Evolutionary conservation across 768 basidiomycete species (phyloP), one percentile per base, ranked within the genome.

Genomic region (Termitomyces sp.): DNA sequence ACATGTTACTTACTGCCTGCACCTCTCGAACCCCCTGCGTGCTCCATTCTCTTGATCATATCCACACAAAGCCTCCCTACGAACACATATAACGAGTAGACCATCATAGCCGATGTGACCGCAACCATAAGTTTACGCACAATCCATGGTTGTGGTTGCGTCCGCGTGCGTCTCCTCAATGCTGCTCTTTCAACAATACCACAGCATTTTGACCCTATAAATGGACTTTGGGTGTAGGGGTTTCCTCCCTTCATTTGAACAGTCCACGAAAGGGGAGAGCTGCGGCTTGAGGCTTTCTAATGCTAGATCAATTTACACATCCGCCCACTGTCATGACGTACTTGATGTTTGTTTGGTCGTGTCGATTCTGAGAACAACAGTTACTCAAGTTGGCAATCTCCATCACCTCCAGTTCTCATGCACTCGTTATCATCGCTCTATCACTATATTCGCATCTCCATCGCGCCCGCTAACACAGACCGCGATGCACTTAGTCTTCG

Each of bases 21-120:
- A 0, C 72, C 73, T 61, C 77, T 73, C 30, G 80, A 76, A 6
- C 80, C 84, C 5, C 81, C 71, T 3, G 81, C 81, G 13, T 68
- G 66, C 2, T 62, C 61, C 55, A 73, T 71, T 49, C 75, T 68
- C 62, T 73, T 73, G n/a, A 95, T 80, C 81, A 91, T 88, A 18
- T 86, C 83, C 39, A 84, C 75, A 67, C 87, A 89, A 7, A 94
- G 78, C 55, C 86, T 73, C 0, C 79, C 89, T 27, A 91, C 79
- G 67, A 93, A 93, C 2, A 94, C 93, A 69, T 95, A 96, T 27
- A 71, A 76, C 4, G 86, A 68, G 71, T 93, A 94, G 1, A 72
- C 84, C 60, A 86, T 79, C 58, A 94, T 75, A 0, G 76, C 87
- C 22, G 81, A 16, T 0, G 85, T 80, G 2, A 94, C 53, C 4